A percentile compares a stretch with the other conserved stretches of the same genome.
Evolutionary conservation across 148 eudicot species (phyloP).

Genomic region (Vaccinium corymbosum): DNA sequence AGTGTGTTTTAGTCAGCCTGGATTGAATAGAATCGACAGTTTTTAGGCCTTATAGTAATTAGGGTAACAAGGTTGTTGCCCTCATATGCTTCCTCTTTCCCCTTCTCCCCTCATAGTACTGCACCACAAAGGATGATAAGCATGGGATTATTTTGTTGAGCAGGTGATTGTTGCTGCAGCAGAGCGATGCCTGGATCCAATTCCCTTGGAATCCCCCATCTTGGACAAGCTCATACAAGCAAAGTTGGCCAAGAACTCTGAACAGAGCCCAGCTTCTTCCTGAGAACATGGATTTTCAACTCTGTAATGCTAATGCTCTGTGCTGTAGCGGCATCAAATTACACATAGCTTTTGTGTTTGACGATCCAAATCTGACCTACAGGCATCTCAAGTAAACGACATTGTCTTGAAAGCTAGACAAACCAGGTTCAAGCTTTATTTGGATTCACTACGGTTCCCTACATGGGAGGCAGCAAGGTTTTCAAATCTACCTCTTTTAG

Average conservation of each 20-base stretch:
- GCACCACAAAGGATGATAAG: slow-evolving; percentile 4
- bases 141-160: slow-evolving; percentile 15
- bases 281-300: slow-evolving; percentile 1
- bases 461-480: not conserved
- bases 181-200: slow-evolving; percentile 90
- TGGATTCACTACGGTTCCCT: not conserved
- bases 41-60: not conserved
- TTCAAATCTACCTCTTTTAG: not conserved
- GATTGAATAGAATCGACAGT: not conserved
- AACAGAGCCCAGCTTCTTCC: slow-evolving; percentile 32
- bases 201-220: slow-evolving; percentile 75
- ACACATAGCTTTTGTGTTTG: not conserved
- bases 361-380: not conserved
- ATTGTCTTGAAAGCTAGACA: not conserved
- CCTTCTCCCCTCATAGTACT: not conserved
- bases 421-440: not conserved
- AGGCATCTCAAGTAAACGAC: not conserved
- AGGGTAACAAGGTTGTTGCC: not conserved
- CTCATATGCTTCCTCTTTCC: not conserved
- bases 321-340: not conserved
- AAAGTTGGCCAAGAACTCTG: slow-evolving; percentile 69
- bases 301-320: not conserved
- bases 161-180: slow-evolving; percentile 85
- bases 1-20: not conserved
- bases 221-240: slow-evolving; percentile 83